Conservation (phyloP, 805 yeast genomes). For the Sugiyamaella americana region DNA sequence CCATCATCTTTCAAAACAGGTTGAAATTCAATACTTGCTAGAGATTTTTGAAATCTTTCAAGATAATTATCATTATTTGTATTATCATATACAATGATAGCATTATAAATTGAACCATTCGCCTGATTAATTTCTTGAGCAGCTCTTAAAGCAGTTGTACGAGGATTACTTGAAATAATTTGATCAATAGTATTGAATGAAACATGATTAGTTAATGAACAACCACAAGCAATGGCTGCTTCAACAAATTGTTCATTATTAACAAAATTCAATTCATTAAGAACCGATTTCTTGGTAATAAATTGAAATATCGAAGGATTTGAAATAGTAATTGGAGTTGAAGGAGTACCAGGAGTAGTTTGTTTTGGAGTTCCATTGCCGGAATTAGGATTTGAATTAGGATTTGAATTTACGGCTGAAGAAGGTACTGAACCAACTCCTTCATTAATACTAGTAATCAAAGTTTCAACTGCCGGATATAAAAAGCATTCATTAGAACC, state of each 20-base stretch:
- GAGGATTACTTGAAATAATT: conserved; percentile 12
- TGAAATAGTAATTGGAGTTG: background rate
- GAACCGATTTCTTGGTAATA: conserved; percentile 51
- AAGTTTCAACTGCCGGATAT: conserved; percentile 55
- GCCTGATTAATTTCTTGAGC: conserved; percentile 28
- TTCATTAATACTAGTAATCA: conserved; percentile 37
- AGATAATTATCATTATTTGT: conserved; percentile 27
- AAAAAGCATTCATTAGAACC: conserved; percentile 80
- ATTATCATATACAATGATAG: conserved; percentile 20
- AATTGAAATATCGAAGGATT: conserved; percentile 45
- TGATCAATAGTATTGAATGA: conserved; percentile 46
- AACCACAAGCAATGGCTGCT: conserved; percentile 71
- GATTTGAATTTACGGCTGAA: background rate
- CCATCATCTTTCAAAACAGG: conserved; percentile 73
- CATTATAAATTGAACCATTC: conserved; percentile 27
- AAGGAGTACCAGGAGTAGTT: too few species aligned
- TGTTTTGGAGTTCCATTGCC: too few species aligned
- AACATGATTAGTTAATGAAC: conserved; percentile 56
- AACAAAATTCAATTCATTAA: conserved; percentile 49
- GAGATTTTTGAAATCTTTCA: conserved; percentile 58
- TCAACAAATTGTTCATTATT: conserved; percentile 67
- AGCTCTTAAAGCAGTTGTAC: conserved; percentile 20
- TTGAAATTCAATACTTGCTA: conserved; percentile 58
- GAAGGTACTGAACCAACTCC: too few species aligned
- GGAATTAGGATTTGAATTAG: background rate